phyloP scores from a whole-genome alignment of 2,329 filamentous ascomycete species.

The Aspergillus amoenus region DNA sequence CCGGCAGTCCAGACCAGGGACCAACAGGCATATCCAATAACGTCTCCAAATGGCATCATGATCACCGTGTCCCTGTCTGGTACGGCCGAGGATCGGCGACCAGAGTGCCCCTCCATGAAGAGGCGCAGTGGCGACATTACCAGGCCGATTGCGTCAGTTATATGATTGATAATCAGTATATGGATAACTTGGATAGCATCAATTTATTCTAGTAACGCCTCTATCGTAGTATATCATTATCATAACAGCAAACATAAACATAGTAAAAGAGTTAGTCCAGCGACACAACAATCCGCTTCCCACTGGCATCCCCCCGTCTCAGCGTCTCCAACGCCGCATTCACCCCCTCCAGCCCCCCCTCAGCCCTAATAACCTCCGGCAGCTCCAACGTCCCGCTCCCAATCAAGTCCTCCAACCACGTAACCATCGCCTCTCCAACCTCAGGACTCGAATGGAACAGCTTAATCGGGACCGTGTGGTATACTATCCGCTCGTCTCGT shows the following conservation, averaged over 20 bases:
- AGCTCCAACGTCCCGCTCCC: constrained; percentile 53
- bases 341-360: constrained; percentile 64
- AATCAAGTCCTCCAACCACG: constrained; percentile 69
- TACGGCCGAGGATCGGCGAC: neutral
- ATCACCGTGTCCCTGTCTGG: neutral
- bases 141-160: neutral
- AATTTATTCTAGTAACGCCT: neutral
- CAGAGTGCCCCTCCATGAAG: neutral
- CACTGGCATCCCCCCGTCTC: constrained; percentile 64
- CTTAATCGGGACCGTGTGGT: constrained; percentile 73
- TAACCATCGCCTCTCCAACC: constrained; percentile 62
- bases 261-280: constrained; percentile 10
- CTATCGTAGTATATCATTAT: neutral
- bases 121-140: neutral
- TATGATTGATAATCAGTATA: neutral
- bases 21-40: neutral
- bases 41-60: constrained; percentile 3
- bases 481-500: constrained; percentile 43
- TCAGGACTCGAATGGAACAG: constrained; percentile 67
- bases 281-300: constrained; percentile 66
- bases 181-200: neutral
- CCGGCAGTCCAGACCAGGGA: neutral
- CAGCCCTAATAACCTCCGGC: constrained; percentile 65
- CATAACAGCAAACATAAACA: neutral
- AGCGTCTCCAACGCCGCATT: constrained; percentile 67